Conservation (phyloP, 2,329 filamentous ascomycete genomes). For the Trichophyton verrucosum region DNA sequence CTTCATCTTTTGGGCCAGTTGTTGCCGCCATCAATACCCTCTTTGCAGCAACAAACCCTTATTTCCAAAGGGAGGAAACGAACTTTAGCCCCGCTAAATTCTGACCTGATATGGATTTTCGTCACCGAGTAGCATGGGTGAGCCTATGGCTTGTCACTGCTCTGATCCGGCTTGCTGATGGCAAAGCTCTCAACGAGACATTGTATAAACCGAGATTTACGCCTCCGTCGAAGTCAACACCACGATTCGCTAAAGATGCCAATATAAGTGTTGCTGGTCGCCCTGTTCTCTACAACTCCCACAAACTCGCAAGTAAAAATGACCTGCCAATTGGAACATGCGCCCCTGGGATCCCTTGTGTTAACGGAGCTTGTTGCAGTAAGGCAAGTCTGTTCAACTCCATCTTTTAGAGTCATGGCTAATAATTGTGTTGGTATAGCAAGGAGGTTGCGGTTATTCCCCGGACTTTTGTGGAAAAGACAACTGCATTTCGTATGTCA, state of each 20-base stretch:
- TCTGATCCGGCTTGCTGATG: background rate
- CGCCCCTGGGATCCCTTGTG: background rate
- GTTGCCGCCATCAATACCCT: background rate
- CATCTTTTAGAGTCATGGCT: background rate
- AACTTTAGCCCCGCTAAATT: background rate
- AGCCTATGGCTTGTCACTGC: background rate
- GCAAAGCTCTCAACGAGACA: background rate
- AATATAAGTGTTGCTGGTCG: background rate
- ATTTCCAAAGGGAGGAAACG: background rate
- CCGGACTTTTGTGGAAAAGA: conserved; percentile 15
- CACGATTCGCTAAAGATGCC: background rate
- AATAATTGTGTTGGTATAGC: background rate
- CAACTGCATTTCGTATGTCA: conserved; percentile 12
- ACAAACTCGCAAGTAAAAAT: background rate
- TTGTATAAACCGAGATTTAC: background rate
- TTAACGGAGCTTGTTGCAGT: conserved; percentile 5
- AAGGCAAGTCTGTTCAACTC: background rate
- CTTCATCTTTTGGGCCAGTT: background rate
- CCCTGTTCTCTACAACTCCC: background rate
- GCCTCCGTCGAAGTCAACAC: background rate
- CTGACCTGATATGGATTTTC: background rate
- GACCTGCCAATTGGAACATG: background rate
- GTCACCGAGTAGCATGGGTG: background rate
- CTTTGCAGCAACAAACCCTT: background rate
- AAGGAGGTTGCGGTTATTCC: conserved; percentile 13